Evolutionary conservation across 106 monocot species (phyloP).

Genomic region (Ottelia alismoides): DNA sequence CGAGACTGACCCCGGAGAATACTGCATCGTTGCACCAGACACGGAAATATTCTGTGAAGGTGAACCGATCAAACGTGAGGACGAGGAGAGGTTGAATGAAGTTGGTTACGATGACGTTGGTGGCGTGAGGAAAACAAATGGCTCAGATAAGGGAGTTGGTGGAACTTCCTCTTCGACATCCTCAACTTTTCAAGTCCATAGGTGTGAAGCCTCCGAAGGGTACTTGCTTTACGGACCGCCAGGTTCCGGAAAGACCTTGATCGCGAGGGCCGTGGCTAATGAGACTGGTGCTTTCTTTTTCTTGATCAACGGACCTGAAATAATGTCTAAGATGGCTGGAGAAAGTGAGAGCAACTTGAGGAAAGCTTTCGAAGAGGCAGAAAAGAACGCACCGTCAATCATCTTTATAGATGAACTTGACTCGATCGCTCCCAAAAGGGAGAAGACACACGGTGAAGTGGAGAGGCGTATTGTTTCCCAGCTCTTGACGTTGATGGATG

Average conservation of each 20-base stretch:
- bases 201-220: slow-evolving; percentile 86
- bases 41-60: slow-evolving; percentile 83
- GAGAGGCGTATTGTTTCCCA: slow-evolving; percentile 79
- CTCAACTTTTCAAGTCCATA: slow-evolving; percentile 78
- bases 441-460: slow-evolving; percentile 85
- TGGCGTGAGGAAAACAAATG: slow-evolving; percentile 76
- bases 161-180: slow-evolving; percentile 68
- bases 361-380: slow-evolving; percentile 89
- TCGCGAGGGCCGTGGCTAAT: slow-evolving; percentile 77
- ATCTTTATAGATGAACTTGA: slow-evolving; percentile 83
- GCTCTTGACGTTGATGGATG: slow-evolving; percentile 76
- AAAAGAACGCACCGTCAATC: slow-evolving; percentile 83
- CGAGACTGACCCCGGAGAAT: slow-evolving; percentile 69
- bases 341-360: slow-evolving; percentile 84
- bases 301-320: slow-evolving; percentile 76
- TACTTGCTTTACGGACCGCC: slow-evolving; percentile 68
- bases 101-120: slow-evolving; percentile 89
- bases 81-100: slow-evolving; percentile 66
- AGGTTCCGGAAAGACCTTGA: slow-evolving; percentile 78
- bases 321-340: slow-evolving; percentile 79
- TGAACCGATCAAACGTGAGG: slow-evolving; percentile 67
- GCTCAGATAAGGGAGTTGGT: slow-evolving; percentile 78
- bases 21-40: slow-evolving; percentile 69
- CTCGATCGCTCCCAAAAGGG: slow-evolving; percentile 77
- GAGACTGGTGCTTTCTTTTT: slow-evolving; percentile 85